A percentile compares a stretch with the other conserved stretches of the same genome.
Evolutionary conservation across 495 filamentous ascomycete species (phyloP).

Genomic region (Neurospora discreta): DNA sequence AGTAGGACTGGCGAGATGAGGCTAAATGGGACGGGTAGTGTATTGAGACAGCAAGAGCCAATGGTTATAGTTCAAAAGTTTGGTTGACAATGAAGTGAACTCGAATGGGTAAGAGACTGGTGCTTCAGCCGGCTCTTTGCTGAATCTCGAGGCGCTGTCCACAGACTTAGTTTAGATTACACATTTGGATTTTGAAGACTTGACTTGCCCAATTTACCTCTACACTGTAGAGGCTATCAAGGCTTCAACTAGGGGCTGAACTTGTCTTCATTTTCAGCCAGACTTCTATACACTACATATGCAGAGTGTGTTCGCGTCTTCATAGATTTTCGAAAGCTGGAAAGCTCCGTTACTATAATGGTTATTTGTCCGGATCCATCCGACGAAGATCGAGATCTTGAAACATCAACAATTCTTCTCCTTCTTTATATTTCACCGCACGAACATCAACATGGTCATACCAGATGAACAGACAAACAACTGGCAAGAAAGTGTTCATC

Average conservation of each 20-base stretch:
- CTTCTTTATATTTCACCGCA: background rate
- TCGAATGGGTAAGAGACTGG: background rate
- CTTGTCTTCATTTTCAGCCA: too few relatives aligned
- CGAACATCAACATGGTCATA: background rate
- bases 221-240: background rate
- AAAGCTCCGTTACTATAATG: background rate
- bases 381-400: background rate
- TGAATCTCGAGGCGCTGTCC: background rate
- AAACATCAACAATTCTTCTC: background rate
- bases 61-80: background rate
- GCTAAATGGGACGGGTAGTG: constrained; percentile 16
- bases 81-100: background rate
- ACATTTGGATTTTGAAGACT: background rate
- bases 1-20: constrained; percentile 18
- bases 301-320: background rate
- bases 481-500: background rate
- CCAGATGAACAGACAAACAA: background rate
- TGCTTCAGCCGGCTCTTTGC: background rate
- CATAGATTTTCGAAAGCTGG: background rate
- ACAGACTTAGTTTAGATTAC: too few relatives aligned
- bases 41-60: background rate
- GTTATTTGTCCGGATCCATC: background rate
- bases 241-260: background rate
- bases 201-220: background rate
- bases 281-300: too few relatives aligned